These are phyloP conservation scores for Polyporus arcularius DNA, from an alignment of 768 basidiomycete genomes.

Conservation along the genomic window DNA sequence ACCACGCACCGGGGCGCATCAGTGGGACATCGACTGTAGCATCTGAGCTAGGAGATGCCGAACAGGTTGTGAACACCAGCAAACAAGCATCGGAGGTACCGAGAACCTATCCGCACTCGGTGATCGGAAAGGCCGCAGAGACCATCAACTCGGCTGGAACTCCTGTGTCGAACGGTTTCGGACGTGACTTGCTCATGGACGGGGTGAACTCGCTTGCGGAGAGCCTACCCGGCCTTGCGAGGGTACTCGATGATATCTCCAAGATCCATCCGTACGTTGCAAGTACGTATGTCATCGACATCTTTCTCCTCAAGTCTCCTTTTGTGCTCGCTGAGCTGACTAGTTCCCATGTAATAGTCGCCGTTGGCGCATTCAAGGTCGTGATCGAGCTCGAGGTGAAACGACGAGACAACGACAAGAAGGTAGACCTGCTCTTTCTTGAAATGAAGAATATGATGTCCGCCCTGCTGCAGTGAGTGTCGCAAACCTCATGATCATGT, in stretches of 20 bases:
- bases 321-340: too few relatives aligned
- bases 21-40: too few relatives aligned
- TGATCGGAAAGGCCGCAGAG: too few relatives aligned
- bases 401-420: conserved; percentile 52
- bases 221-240: conserved; percentile 27
- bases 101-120: too few relatives aligned
- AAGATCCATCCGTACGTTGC: conserved; percentile 29
- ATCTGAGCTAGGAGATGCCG: too few relatives aligned
- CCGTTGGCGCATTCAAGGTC: conserved; percentile 50
- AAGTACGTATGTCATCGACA: not conserved
- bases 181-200: not conserved
- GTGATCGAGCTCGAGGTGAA: conserved; percentile 50
- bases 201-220: conserved; percentile 27
- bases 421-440: conserved; percentile 45
- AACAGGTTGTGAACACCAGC: too few relatives aligned
- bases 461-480: conserved; percentile 44
- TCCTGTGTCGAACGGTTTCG: not conserved
- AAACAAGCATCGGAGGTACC: too few relatives aligned
- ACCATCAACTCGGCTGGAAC: too few relatives aligned
- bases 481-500: not conserved
- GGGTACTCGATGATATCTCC: conserved; percentile 28
- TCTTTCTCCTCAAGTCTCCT: too few relatives aligned
- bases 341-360: conserved; percentile 37
- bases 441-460: conserved; percentile 55
- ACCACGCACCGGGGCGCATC: too few relatives aligned